phyloP scores from a whole-genome alignment of 345 rosid genomes.

The Bruguiera gymnorhiza region DNA sequence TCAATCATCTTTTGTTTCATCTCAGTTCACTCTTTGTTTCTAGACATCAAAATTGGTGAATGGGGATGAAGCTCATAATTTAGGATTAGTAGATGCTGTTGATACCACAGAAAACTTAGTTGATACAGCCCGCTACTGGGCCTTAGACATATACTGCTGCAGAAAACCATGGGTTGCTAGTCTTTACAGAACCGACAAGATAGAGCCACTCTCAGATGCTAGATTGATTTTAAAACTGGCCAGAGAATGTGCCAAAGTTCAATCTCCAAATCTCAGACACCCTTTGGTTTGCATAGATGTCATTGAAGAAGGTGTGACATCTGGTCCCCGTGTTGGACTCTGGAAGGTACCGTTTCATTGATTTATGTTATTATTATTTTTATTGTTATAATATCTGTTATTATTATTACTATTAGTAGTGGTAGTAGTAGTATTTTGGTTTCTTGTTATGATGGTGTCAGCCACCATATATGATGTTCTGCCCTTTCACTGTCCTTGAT shows the following conservation, averaged over 20 bases:
- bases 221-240: constrained; percentile 7
- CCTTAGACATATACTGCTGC: constrained; percentile 1
- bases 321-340: constrained; percentile 7
- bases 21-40: background rate
- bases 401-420: background rate
- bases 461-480: no score
- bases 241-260: background rate
- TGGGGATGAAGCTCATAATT: constrained; percentile 1
- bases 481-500: no score
- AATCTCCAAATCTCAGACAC: constrained; percentile 6
- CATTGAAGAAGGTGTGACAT: constrained; percentile 8
- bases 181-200: constrained; percentile 11
- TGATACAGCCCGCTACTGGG: constrained; percentile 11
- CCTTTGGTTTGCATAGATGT: constrained; percentile 13
- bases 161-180: constrained; percentile 14
- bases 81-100: constrained; percentile 10
- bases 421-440: background rate
- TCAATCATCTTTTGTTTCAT: background rate
- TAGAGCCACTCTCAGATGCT: constrained; percentile 11
- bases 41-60: constrained; percentile 14
- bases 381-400: no score
- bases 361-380: background rate
- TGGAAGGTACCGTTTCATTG: constrained; percentile 7
- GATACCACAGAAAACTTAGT: constrained; percentile 4
- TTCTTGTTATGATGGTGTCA: background rate